Conservation (phyloP, 305 asterid species). For the Petunia hybrid region DNA sequence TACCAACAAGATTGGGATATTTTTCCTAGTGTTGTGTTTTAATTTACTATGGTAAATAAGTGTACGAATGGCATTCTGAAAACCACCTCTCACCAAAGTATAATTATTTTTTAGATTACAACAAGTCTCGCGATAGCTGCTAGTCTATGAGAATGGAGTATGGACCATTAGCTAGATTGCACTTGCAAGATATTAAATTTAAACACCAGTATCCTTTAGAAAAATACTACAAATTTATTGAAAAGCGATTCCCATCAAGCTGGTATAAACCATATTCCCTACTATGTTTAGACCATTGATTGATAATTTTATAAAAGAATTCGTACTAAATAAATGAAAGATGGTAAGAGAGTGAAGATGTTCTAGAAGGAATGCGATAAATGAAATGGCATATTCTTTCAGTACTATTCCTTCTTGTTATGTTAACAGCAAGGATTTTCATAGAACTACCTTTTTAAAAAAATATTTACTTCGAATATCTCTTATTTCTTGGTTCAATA, state of each 20-base stretch:
- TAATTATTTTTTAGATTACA: constrained; percentile 8
- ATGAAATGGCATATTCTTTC: constrained; percentile 20
- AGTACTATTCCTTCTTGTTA: not conserved
- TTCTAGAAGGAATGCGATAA: not conserved
- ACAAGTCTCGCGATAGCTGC: not conserved
- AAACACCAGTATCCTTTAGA: too few relatives aligned
- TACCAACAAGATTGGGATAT: not conserved
- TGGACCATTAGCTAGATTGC: not conserved
- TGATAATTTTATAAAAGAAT: too few relatives aligned
- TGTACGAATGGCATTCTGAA: not conserved
- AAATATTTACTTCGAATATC: not conserved
- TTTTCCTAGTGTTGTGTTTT: not conserved
- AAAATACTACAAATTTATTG: too few relatives aligned
- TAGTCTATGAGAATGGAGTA: not conserved
- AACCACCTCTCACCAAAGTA: not conserved
- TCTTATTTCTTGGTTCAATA: not conserved
- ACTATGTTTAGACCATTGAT: too few relatives aligned
- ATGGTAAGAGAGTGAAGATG: not conserved
- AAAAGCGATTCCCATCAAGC: too few relatives aligned
- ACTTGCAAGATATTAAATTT: not conserved
- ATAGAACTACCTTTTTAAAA: not conserved
- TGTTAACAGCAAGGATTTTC: constrained; percentile 10
- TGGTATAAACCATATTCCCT: too few relatives aligned
- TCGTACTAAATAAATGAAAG: too few relatives aligned
- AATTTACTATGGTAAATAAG: not conserved